Percentiles rank a stretch among this genome's conserved stretches.
Conservation (phyloP, 352 stramenopile species). For the Phytophthora hybrid region DNA sequence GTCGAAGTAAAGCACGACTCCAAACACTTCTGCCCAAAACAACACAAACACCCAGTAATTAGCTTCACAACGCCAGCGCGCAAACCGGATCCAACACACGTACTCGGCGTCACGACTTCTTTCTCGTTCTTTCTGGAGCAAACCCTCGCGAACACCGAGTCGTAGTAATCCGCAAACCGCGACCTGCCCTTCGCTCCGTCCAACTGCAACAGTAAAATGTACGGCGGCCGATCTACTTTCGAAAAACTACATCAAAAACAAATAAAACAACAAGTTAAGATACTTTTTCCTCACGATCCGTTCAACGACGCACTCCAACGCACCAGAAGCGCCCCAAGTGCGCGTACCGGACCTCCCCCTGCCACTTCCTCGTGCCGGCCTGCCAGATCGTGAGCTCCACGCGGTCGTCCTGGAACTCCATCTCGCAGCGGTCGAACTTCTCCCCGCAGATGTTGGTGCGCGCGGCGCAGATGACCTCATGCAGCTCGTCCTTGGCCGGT, state of each 20-base stretch:
- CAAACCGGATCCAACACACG: constrained; percentile 5
- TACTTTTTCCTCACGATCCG: background rate
- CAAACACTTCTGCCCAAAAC: constrained; percentile 61
- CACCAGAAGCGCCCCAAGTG: constrained; percentile 59
- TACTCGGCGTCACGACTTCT: constrained; percentile 41
- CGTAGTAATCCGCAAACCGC: constrained; percentile 62
- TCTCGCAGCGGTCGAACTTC: constrained; percentile 50
- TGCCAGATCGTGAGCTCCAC: constrained; percentile 53
- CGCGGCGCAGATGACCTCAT: constrained; percentile 36
- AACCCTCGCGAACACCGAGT: constrained; percentile 59
- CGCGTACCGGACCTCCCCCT: constrained; percentile 45
- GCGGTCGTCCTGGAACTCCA: constrained; percentile 37
- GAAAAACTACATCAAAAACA: constrained; percentile 40
- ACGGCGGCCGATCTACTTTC: constrained; percentile 41
- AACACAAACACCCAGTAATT: background rate
- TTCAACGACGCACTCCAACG: constrained; percentile 1
- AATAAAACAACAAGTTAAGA: background rate
- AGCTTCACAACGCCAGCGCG: background rate
- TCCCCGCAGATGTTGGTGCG: constrained; percentile 51
- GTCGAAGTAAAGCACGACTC: constrained; percentile 73
- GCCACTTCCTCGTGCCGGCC: constrained; percentile 31
- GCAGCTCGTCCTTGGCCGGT: constrained; percentile 11
- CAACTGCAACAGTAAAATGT: constrained; percentile 66
- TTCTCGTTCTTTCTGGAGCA: constrained; percentile 37
- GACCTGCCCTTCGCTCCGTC: constrained; percentile 33